These are phyloP conservation scores for Magnusiomyces fungicola DNA, from an alignment of 1,139 yeast genomes.

Conservation along the genomic window DNA sequence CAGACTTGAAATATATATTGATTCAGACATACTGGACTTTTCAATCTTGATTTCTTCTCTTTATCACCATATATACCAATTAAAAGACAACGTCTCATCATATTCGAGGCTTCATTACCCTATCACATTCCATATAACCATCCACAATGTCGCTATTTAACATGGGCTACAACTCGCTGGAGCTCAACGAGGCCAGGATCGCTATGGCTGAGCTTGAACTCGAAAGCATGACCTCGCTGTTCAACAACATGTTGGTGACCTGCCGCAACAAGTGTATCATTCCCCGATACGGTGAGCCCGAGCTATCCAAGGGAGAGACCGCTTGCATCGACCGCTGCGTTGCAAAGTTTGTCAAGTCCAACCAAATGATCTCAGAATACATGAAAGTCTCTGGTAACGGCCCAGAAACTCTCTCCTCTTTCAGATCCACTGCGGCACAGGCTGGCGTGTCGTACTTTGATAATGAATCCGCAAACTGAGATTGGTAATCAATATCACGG, in stretches of 20 bases:
- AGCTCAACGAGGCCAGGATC: constrained; percentile 60
- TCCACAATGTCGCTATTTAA: constrained; percentile 26
- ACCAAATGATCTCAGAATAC: constrained; percentile 51
- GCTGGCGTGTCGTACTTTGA: constrained; percentile 2
- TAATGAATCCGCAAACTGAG: background rate
- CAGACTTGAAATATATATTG: no score
- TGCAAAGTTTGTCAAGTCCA: constrained; percentile 60
- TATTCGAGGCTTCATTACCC: no score
- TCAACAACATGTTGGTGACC: constrained; percentile 44
- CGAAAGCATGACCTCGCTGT: constrained; percentile 62
- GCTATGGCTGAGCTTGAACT: constrained; percentile 69
- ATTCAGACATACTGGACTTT: no score
- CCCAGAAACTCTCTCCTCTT: constrained; percentile 19
- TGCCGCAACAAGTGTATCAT: constrained; percentile 71
- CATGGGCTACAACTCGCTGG: constrained; percentile 31
- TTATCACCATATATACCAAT: no score
- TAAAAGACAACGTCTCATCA: no score
- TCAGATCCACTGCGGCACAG: constrained; percentile 9
- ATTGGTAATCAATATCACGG: no score
- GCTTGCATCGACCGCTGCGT: constrained; percentile 76
- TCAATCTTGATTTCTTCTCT: no score
- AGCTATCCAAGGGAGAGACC: constrained; percentile 68
- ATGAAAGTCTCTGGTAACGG: constrained; percentile 30
- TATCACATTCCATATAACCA: no score
- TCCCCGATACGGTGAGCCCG: constrained; percentile 69